Conservation (phyloP, 331 rosid genomes). For the Phaseolus coccineus region DNA sequence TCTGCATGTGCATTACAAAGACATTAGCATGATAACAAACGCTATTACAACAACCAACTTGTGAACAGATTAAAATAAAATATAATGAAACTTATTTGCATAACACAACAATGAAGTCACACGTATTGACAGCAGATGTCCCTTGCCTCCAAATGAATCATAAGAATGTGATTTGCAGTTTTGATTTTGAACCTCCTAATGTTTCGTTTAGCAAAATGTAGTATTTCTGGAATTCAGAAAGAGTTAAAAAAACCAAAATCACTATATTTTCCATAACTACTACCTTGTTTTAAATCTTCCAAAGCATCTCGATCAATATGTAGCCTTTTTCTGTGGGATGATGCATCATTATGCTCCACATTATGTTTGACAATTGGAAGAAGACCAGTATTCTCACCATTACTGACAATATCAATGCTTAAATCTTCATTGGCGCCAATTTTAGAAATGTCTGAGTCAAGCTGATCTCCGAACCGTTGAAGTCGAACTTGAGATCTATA, state of each 20-base stretch:
- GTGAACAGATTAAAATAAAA: conserved; percentile 33
- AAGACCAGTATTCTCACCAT: conserved; percentile 67
- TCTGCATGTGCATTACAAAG: conserved; percentile 39
- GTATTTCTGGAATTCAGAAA: conserved; percentile 27
- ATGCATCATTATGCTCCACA: conserved; percentile 57
- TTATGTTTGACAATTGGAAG: conserved; percentile 52
- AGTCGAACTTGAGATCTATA: conserved; percentile 83
- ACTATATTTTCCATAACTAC: conserved; percentile 16
- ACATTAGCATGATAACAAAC: conserved; percentile 38
- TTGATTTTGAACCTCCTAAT: conserved; percentile 20
- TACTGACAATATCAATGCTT: conserved; percentile 79
- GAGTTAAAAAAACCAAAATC: conserved; percentile 23
- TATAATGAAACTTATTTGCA: conserved; percentile 24
- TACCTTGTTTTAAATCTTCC: conserved; percentile 68
- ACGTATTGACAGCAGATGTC: conserved; percentile 25
- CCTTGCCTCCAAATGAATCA: conserved; percentile 22
- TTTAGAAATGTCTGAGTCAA: conserved; percentile 69
- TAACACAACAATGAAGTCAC: conserved; percentile 30
- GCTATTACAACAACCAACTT: neutral
- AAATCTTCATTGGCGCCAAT: conserved; percentile 75
- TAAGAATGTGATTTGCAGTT: conserved; percentile 7
- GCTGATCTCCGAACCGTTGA: conserved; percentile 82
- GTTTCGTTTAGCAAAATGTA: conserved; percentile 30
- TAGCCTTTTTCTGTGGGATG: conserved; percentile 65
- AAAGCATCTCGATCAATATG: conserved; percentile 48